These are phyloP conservation scores for Ramaria sp. DNA, from an alignment of 768 basidiomycete genomes.

Conservation along the genomic window DNA sequence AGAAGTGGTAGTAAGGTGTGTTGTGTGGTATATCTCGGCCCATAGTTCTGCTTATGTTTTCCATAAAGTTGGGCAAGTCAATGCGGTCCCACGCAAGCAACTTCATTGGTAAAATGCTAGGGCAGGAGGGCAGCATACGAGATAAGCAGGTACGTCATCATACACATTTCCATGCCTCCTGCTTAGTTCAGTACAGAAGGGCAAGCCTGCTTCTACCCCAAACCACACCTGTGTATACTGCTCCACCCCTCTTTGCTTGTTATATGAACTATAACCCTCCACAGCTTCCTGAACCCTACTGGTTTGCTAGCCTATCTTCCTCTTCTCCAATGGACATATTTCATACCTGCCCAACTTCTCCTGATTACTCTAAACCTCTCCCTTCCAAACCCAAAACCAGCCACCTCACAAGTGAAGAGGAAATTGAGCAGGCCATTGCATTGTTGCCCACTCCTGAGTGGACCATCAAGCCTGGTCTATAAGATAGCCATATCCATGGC, in stretches of 20 bases:
- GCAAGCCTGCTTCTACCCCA: not conserved
- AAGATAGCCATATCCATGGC: constrained; percentile 11
- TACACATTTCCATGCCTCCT: constrained; percentile 8
- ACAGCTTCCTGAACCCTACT: constrained; percentile 35
- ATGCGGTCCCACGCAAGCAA: constrained; percentile 48
- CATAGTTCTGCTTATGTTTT: constrained; percentile 1
- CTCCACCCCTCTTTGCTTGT: constrained; percentile 4
- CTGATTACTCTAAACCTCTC: constrained; percentile 47
- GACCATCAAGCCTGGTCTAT: constrained; percentile 17
- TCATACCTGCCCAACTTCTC: constrained; percentile 13
- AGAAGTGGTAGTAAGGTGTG: constrained; percentile 39
- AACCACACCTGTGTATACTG: constrained; percentile 5
- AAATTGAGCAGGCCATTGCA: constrained; percentile 34
- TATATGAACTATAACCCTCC: constrained; percentile 22
- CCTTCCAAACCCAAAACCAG: constrained; percentile 33
- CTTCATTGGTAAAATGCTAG: constrained; percentile 76
- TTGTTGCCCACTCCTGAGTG: constrained; percentile 18
- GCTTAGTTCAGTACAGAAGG: too few species aligned
- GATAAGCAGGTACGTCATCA: constrained; percentile 52
- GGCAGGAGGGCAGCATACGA: constrained; percentile 43
- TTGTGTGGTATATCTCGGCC: constrained; percentile 4
- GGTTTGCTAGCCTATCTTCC: constrained; percentile 10
- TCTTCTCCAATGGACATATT: not conserved
- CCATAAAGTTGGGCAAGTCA: constrained; percentile 37
- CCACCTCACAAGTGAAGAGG: constrained; percentile 19